Evolutionary conservation across 768 basidiomycete genomes (phyloP).

Genomic region (Mycena venus): DNA sequence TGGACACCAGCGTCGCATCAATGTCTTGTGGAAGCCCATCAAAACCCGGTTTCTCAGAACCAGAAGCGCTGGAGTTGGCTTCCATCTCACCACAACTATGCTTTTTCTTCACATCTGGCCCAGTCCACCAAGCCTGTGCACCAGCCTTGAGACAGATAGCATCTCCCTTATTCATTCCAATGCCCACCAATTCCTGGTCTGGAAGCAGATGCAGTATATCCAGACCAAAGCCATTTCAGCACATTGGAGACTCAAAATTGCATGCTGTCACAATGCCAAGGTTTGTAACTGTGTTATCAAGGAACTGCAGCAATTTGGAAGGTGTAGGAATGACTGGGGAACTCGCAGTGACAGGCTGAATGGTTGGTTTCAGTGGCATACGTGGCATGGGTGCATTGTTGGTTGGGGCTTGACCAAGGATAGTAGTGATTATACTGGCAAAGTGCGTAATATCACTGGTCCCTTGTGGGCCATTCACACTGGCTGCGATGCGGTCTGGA

Average conservation of each 20-base stretch:
- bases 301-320: constrained; percentile 11
- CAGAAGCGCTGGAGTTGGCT: not conserved
- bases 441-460: too few relatives aligned
- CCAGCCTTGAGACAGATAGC: constrained; percentile 25
- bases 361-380: too few relatives aligned
- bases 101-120: constrained; percentile 25
- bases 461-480: too few relatives aligned
- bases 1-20: not conserved
- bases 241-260: too few relatives aligned
- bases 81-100: not conserved
- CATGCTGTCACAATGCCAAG: not conserved
- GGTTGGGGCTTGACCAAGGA: too few relatives aligned
- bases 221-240: constrained; percentile 20
- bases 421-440: too few relatives aligned
- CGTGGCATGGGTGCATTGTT: too few relatives aligned
- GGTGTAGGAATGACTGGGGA: constrained; percentile 20
- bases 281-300: not conserved
- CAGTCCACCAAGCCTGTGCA: constrained; percentile 21
- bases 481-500: too few relatives aligned
- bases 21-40: not conserved
- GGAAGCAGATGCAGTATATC: constrained; percentile 25
- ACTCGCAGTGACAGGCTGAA: not conserved
- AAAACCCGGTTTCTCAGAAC: not conserved
- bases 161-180: too few relatives aligned
- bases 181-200: too few relatives aligned